These are phyloP conservation scores for Eucalyptus pauciflora DNA, from an alignment of 345 rosid species.

Conservation along the genomic window DNA sequence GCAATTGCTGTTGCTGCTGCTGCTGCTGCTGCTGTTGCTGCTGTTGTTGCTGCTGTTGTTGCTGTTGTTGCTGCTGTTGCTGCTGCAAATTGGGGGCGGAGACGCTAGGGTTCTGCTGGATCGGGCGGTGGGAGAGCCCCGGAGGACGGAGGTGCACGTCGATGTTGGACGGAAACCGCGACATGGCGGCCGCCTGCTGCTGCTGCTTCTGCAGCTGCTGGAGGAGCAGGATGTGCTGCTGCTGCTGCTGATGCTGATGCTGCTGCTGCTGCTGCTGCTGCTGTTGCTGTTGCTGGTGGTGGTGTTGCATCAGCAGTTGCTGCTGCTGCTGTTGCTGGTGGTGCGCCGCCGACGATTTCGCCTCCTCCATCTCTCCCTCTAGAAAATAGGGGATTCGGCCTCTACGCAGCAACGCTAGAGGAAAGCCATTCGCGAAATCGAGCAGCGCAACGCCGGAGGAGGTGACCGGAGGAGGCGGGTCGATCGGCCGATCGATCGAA, in stretches of 20 bases:
- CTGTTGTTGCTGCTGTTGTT: constrained; percentile 7
- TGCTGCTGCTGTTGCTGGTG: constrained; percentile 2
- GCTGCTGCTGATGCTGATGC: constrained; percentile 24
- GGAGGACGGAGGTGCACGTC: constrained; percentile 70
- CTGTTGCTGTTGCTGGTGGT: constrained; percentile 26
- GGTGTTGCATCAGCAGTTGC: constrained; percentile 39
- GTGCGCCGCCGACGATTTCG: constrained; percentile 31
- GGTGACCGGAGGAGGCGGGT: not conserved
- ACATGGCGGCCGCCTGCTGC: constrained; percentile 68
- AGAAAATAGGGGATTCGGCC: not conserved
- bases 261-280: constrained; percentile 20
- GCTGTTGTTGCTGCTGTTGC: not conserved
- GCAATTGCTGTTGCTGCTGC: constrained; percentile 14
- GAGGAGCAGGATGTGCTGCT: constrained; percentile 34
- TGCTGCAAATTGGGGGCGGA: not conserved
- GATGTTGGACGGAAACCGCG: constrained; percentile 92
- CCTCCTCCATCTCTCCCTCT: constrained; percentile 37
- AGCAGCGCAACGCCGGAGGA: not conserved
- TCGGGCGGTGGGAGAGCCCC: constrained; percentile 34
- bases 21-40: constrained; percentile 7
- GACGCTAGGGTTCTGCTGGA: constrained; percentile 23
- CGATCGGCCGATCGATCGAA: not conserved
- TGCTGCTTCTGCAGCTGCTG: constrained; percentile 64
- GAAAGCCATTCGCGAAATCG: not conserved
- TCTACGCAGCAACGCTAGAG: not conserved